Evolutionary conservation across 2,329 filamentous ascomycete genomes (phyloP), one percentile per base, ranked within the genome.

Genomic region (Verticillium zaregamsianum): DNA sequence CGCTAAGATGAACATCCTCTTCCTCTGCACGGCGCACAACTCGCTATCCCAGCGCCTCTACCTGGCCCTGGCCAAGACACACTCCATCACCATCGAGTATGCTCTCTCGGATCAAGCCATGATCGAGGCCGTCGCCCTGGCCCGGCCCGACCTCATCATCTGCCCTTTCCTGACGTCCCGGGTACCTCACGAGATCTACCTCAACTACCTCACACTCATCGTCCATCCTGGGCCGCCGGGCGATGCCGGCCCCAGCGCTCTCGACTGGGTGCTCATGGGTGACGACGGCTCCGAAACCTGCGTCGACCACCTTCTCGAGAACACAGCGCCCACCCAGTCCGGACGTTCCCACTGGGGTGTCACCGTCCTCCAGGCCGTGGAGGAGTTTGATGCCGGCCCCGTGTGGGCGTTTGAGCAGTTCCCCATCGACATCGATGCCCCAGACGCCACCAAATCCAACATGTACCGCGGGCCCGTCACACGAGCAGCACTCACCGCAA

Each of bases 401-500:
- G 74, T 79, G 8, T 79, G 77, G 76, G 76, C 76, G 1, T 79
- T 74, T 61, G 75, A 79, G 40, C 76, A 79, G 62, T 79, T 79
- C 63, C 65, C 70, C 6, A 66, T 79, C 61, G 66, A 78, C 66
- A 77, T 79, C 59, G 75, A 79, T 63, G 73, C 76, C 35, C 65
- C 69, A 5, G 66, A 68, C 20, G 63, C 78, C 35, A 79, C 75
- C 33, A 79, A 79, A 60, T 77, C 76, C 1, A 73, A 71, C 31
- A 66, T 79, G 3, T 79, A 79, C 61, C 71, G 76, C 28, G 75
- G 76, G 0, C 66, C 71, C 1, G 70, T 79, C 59, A 77, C 75
- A 1, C 70, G 72, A 49, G 74, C 76, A 17, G 76, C 76, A 25
- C 69, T 78, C 37, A 67, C 68, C 15, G 76, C 76, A 5, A 74